A percentile compares a stretch with the other conserved stretches of the same genome.
Evolutionary conservation across 306 rosid species (phyloP).

Genomic region (Medicago truncatula): MtrunA17r5.0-ANR NC_053046.1:10658001-10658500

Average conservation of each 20-base stretch:
- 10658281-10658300: slow-evolving; percentile 67
- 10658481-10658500: slow-evolving; percentile 73
- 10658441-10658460: slow-evolving; percentile 53
- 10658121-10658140: slow-evolving; percentile 65
- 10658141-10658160: slow-evolving; percentile 4
- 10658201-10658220: background rate
- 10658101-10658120: slow-evolving; percentile 65
- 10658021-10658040: slow-evolving; percentile 83
- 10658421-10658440: slow-evolving; percentile 75
- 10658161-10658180: slow-evolving; percentile 8
- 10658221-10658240: background rate
- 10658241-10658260: slow-evolving; percentile 15
- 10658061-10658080: slow-evolving; percentile 81
- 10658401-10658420: slow-evolving; percentile 48
- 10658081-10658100: slow-evolving; percentile 78
- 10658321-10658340: slow-evolving; percentile 56
- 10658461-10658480: slow-evolving; percentile 66
- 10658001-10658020: slow-evolving; percentile 97
- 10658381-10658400: slow-evolving; percentile 56
- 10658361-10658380: background rate
- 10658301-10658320: slow-evolving; percentile 68
- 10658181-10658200: slow-evolving; percentile 4
- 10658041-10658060: slow-evolving; percentile 78
- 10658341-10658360: slow-evolving; percentile 29
- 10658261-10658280: slow-evolving; percentile 70